These are phyloP conservation scores for Aspergillus luchuensis DNA, from an alignment of 2,329 filamentous ascomycete species.

Conservation along the genomic window DNA sequence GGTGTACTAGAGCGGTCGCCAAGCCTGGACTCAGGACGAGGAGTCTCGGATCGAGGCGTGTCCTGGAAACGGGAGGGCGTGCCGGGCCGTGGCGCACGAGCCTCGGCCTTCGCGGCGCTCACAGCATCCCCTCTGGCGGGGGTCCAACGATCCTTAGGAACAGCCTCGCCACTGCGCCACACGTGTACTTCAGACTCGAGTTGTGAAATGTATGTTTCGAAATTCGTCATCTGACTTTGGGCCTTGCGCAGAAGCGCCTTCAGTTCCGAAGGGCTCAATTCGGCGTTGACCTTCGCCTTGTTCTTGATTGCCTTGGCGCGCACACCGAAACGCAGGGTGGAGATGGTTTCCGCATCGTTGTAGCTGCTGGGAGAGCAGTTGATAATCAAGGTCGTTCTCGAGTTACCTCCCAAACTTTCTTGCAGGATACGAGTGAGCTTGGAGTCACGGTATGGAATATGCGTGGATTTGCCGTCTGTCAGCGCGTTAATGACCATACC, in stretches of 20 bases:
- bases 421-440: slow-evolving; percentile 96
- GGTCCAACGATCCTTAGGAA: slow-evolving; percentile 88
- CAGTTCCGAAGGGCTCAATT: slow-evolving; percentile 92
- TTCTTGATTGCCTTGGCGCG: slow-evolving; percentile 99
- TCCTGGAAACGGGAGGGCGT: slow-evolving; percentile 47
- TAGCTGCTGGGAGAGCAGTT: slow-evolving; percentile 99
- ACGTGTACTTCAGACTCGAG: slow-evolving; percentile 81
- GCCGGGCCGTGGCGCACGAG: slow-evolving; percentile 47
- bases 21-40: slow-evolving; percentile 64
- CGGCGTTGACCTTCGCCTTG: slow-evolving; percentile 99
- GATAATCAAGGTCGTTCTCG: slow-evolving; percentile 95
- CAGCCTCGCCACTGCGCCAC: slow-evolving; percentile 85
- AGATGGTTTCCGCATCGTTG: slow-evolving; percentile 92
- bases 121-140: slow-evolving; percentile 63
- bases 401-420: slow-evolving; percentile 97
- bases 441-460: slow-evolving; percentile 95
- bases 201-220: slow-evolving; percentile 80
- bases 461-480: slow-evolving; percentile 94
- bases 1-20: slow-evolving; percentile 86
- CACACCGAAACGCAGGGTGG: slow-evolving; percentile 91
- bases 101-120: slow-evolving; percentile 50
- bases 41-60: slow-evolving; percentile 59
- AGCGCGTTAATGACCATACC: slow-evolving; percentile 99
- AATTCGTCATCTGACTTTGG: slow-evolving; percentile 83
- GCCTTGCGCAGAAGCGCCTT: slow-evolving; percentile 91